These are phyloP conservation scores for Candida easanensis DNA, from an alignment of 805 yeast genomes.

Conservation along the genomic window DNA sequence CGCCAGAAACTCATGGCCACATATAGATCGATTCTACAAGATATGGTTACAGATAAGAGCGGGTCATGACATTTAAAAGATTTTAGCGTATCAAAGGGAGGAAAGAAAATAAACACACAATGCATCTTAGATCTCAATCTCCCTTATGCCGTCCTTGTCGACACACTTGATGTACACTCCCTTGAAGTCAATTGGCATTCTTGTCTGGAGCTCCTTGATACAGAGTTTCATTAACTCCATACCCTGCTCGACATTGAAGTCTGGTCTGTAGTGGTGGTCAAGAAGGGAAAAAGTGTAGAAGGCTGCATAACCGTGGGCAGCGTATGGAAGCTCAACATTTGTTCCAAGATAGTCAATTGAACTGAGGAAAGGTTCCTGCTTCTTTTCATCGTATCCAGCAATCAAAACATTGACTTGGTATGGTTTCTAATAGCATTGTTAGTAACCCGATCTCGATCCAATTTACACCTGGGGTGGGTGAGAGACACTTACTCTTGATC, in stretches of 20 bases:
- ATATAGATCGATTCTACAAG: too few relatives aligned
- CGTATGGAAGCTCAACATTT: conserved; percentile 85
- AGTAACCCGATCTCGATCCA: conserved; percentile 57
- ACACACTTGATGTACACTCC: conserved; percentile 73
- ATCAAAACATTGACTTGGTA: conserved; percentile 89
- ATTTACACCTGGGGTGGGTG: background rate
- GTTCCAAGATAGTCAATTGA: conserved; percentile 96
- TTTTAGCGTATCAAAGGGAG: background rate
- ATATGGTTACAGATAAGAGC: too few relatives aligned
- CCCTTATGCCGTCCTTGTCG: conserved; percentile 57
- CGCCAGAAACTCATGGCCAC: too few relatives aligned
- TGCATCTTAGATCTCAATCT: conserved; percentile 26
- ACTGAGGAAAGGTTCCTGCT: conserved; percentile 61
- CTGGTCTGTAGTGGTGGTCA: conserved; percentile 84
- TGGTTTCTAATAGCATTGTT: conserved; percentile 52
- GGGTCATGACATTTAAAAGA: background rate
- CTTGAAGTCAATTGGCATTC: conserved; percentile 94
- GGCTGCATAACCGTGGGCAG: conserved; percentile 98
- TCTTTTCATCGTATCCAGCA: conserved; percentile 73
- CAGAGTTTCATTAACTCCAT: conserved; percentile 69
- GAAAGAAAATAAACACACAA: too few relatives aligned
- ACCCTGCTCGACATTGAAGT: conserved; percentile 76
- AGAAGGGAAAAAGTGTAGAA: conserved; percentile 87
- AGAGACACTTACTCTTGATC: conserved; percentile 57
- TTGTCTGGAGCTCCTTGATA: conserved; percentile 69